Evolutionary conservation across 1,284 basidiomycete genomes (phyloP).

Genomic region (Pseudozyma thailandica): DNA sequence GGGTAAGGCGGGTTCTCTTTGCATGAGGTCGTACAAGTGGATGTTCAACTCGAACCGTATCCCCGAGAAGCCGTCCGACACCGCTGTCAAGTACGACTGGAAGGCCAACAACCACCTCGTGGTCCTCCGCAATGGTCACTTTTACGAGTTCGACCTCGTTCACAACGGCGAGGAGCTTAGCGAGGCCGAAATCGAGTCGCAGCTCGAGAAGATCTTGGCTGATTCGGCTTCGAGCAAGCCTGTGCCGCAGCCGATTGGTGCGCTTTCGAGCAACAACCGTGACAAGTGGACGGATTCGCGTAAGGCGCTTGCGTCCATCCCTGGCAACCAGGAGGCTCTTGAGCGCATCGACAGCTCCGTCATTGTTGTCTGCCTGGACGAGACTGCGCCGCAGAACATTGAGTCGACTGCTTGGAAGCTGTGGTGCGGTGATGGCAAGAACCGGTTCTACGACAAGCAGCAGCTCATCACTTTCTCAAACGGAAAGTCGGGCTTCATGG

Average conservation of each 20-base stretch:
- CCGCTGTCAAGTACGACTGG: slow-evolving; percentile 83
- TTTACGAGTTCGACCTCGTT: slow-evolving; percentile 79
- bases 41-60: slow-evolving; percentile 94
- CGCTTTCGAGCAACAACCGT: slow-evolving; percentile 86
- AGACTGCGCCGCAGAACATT: slow-evolving; percentile 79
- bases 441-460: slow-evolving; percentile 98
- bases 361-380: slow-evolving; percentile 87
- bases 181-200: slow-evolving; percentile 82
- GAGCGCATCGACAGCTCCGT: slow-evolving; percentile 89
- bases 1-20: slow-evolving; percentile 82
- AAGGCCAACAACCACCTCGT: slow-evolving; percentile 84
- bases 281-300: slow-evolving; percentile 86
- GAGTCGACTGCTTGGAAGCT: slow-evolving; percentile 78
- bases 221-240: slow-evolving; percentile 74
- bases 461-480: slow-evolving; percentile 77
- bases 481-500: slow-evolving; percentile 95
- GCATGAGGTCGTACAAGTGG: slow-evolving; percentile 95
- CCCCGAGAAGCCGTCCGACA: slow-evolving; percentile 84
- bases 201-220: slow-evolving; percentile 82
- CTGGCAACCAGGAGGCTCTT: slow-evolving; percentile 76
- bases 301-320: slow-evolving; percentile 73
- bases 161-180: slow-evolving; percentile 75
- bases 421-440: slow-evolving; percentile 92
- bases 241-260: slow-evolving; percentile 77
- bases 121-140: slow-evolving; percentile 89